Conservation (phyloP, 306 rosid genomes). For the Dalbergia cochinchinensis region DNA sequence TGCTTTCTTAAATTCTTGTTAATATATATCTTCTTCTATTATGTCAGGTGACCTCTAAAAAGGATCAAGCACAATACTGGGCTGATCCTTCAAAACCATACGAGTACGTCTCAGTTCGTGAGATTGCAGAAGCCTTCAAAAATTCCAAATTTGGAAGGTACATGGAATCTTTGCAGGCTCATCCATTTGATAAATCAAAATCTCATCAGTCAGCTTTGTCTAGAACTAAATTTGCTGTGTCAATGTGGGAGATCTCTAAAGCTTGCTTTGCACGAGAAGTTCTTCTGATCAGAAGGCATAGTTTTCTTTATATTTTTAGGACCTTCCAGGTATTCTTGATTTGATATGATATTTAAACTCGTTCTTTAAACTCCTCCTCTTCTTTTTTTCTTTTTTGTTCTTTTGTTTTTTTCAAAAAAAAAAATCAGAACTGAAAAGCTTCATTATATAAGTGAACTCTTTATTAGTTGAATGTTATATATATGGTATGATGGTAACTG, state of each 20-base stretch:
- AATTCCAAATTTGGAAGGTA: constrained; percentile 67
- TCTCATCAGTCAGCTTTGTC: constrained; percentile 74
- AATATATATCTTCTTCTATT: constrained; percentile 19
- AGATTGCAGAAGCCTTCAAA: constrained; percentile 76
- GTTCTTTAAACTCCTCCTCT: constrained; percentile 10
- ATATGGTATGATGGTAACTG: background rate
- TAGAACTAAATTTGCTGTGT: constrained; percentile 60
- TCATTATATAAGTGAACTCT: background rate
- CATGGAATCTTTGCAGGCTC: constrained; percentile 54
- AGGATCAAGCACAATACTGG: constrained; percentile 95
- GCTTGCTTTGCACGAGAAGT: constrained; percentile 77
- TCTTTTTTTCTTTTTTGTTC: background rate
- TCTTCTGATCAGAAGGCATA: constrained; percentile 67
- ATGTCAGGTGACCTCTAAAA: constrained; percentile 82
- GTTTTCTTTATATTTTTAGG: constrained; percentile 84
- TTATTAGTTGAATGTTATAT: constrained; percentile 13
- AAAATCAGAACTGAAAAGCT: background rate
- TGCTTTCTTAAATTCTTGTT: constrained; percentile 21
- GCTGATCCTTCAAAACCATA: constrained; percentile 78
- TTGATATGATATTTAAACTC: constrained; percentile 15
- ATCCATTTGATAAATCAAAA: constrained; percentile 63
- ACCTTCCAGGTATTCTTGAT: constrained; percentile 74
- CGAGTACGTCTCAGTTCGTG: constrained; percentile 61
- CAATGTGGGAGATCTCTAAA: constrained; percentile 66
- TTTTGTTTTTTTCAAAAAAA: no score